A percentile compares a stretch with the other conserved stretches of the same genome.
Evolutionary conservation across 2,329 filamentous ascomycete genomes (phyloP).

Genomic region (Fusarium sp.): DNA sequence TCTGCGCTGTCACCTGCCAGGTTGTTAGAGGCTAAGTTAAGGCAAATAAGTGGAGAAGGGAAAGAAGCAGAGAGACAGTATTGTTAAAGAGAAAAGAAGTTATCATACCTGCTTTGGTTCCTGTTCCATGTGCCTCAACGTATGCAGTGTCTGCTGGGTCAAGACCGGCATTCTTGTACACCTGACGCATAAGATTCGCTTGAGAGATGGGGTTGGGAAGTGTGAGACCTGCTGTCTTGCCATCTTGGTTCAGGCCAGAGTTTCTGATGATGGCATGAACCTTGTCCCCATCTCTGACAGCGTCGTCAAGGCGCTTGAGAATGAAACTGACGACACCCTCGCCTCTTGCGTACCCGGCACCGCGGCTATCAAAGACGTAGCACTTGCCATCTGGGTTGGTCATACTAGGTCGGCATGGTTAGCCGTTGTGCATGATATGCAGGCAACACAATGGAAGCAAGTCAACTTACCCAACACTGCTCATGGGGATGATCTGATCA

Average conservation of each 20-base stretch:
- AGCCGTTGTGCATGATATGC: neutral
- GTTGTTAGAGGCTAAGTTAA: neutral
- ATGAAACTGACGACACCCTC: constrained; percentile 53
- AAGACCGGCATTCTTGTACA: constrained; percentile 45
- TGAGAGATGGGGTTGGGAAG: constrained; percentile 52
- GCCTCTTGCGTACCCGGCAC: constrained; percentile 58
- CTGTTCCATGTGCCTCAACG: constrained; percentile 42
- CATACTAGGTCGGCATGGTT: constrained; percentile 4
- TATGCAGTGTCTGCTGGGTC: constrained; percentile 39
- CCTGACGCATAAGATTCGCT: constrained; percentile 45
- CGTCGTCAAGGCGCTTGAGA: constrained; percentile 58
- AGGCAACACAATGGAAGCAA: neutral
- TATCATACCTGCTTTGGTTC: constrained; percentile 24
- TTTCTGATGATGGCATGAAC: constrained; percentile 50
- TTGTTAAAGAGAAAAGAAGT: neutral
- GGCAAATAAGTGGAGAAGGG: neutral
- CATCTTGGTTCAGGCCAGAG: constrained; percentile 24
- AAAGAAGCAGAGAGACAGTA: neutral
- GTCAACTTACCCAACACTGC: constrained; percentile 17
- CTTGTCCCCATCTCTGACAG: constrained; percentile 55
- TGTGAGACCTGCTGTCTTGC: constrained; percentile 49
- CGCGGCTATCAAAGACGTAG: constrained; percentile 37
- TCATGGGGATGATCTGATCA: constrained; percentile 27
- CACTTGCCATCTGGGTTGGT: constrained; percentile 23
- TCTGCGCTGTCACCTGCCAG: constrained; percentile 26